A percentile compares a stretch with the other conserved stretches of the same genome.
Conservation (phyloP, 495 filamentous ascomycete species). For the Talaromyces wortmannii region DNA sequence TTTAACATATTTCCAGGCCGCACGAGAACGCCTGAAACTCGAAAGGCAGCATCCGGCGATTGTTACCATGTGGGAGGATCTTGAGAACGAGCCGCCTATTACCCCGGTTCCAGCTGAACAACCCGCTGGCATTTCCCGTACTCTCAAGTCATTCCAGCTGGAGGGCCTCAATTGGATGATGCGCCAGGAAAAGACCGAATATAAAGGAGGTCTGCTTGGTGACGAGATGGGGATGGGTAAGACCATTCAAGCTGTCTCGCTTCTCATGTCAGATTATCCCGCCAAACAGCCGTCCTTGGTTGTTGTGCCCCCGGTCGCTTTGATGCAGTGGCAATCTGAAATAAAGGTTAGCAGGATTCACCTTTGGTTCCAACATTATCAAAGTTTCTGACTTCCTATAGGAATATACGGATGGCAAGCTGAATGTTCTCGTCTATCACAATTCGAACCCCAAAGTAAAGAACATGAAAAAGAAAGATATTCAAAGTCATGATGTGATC, state of each 20-base stretch:
- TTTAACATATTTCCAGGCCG: constrained; percentile 17
- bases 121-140: constrained; percentile 69
- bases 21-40: constrained; percentile 56
- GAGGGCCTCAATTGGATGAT: constrained; percentile 94
- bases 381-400: constrained; percentile 6
- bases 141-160: constrained; percentile 85
- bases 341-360: constrained; percentile 46
- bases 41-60: constrained; percentile 73
- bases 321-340: constrained; percentile 96
- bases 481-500: constrained; percentile 82
- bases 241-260: constrained; percentile 92
- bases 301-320: constrained; percentile 85
- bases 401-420: constrained; percentile 80
- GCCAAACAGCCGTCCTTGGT: constrained; percentile 77
- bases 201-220: constrained; percentile 82
- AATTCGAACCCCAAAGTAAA: constrained; percentile 80
- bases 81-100: constrained; percentile 60
- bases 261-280: constrained; percentile 96
- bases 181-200: constrained; percentile 75
- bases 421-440: constrained; percentile 86
- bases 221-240: constrained; percentile 99
- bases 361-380: neutral
- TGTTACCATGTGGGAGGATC: constrained; percentile 72
- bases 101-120: constrained; percentile 62
- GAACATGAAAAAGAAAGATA: constrained; percentile 59